Evolutionary conservation across 371 early-diverging fungal species (phyloP), one percentile per base, ranked within the genome.

Genomic region (Syncephalastrum racemosum): DNA sequence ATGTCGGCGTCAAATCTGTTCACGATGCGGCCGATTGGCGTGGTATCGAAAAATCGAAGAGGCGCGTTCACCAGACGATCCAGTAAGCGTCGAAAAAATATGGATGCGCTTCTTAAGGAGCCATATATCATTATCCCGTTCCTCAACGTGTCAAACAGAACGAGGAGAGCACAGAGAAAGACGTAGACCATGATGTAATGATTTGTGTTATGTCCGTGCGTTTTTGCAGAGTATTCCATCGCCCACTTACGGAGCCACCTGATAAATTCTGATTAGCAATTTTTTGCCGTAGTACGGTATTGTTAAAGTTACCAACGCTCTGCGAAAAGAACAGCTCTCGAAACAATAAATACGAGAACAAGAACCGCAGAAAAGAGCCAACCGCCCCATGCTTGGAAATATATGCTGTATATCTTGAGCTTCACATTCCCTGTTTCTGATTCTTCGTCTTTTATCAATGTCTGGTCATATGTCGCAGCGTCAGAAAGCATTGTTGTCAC

Each of bases 11-110:
- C 85, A 63, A 97, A 96, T 31, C 97, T 76, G 68, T 92, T 94
- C 68, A 97, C 71, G 49, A 97, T 87, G 44, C 93, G 85, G 15
- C 97, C 97, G 8, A 94, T 70, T 4, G 97, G 96, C n/a, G 94
- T 96, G 16, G 80, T 86, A 51, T 96, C 96, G 64, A 94, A 94
- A 79, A 95, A 95, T 7, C 88, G 78, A 57, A 93, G 75, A 18
- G 83, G 85, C 1, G 91, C 90, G 49, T 79, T 82, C 6, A 86
- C 68, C 15, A 91, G 77, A 4, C 84, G 66, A 42, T 74, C 46
- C 20, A 91, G 67, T 23, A 88, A 59, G 31, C 70, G 64, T 49
- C 71, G 54, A 58, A 86, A 86, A 16, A 90, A 50, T 0, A 50
- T 54, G 15, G 77, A 73, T 5, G 86, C 81, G 42, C 86, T 88